Evolutionary conservation across 1,284 basidiomycete genomes (phyloP), one percentile per base, ranked within the genome.

Genomic region (Melampsora americana): DNA sequence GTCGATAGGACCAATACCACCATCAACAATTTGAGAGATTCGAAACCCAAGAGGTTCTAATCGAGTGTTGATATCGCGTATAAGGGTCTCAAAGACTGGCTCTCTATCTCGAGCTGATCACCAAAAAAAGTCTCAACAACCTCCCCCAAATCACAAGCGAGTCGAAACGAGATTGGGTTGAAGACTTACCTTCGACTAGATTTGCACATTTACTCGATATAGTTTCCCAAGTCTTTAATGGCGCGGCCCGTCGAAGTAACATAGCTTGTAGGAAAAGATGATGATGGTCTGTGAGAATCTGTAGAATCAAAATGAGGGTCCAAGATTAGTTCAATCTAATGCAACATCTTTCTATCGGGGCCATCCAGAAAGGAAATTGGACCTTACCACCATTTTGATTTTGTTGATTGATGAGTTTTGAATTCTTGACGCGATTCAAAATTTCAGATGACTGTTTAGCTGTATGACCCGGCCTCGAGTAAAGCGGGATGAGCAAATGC

Each of bases 211-310:
- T 46, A n/a, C 48, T 72, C 42, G 44, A 72, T 20, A 72, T n/a
- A 28, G 46, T 60, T 6, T 64, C 16, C 60, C 69, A 72, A 30
- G 62, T 46, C 23, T 65, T 61, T 14, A 50, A 65, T 5, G 69
- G 42, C 59, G 69, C 69, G 28, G 42, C 60, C 39, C 69, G 59
- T 72, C 69, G 59, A 12, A 72, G 28, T 12, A 72, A 46, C 42
- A 72, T 48, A 20, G 69, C 69, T 50, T 72, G 69, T 32, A 72
- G 26, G 61, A 72, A 65, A 28, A 72, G n/a, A 42, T 72, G 69
- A 46, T 72, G 69, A n/a, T 61, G 68, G 42, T 70, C 56, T 1
- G 68, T 60, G 18, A 70, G 56, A 42, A 42, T 42, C 39, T 42
- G 11, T 42, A 12, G 1, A 12, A 42, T 42, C 4, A 12, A 7